Conservation (phyloP, 2,329 filamentous ascomycete species). For the Fusarium poae region DNA sequence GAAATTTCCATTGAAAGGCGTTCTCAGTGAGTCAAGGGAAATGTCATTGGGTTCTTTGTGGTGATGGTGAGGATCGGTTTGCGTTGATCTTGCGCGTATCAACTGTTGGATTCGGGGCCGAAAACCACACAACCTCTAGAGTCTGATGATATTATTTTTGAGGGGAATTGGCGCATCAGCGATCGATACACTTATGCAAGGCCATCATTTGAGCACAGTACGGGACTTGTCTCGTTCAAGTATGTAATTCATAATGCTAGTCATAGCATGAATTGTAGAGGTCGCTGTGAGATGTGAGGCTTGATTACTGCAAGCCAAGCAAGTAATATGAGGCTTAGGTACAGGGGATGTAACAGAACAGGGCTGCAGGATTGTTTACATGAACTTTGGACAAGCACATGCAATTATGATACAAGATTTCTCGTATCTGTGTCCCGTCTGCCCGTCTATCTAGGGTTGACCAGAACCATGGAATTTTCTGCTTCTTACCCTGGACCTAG, state of each 20-base stretch:
- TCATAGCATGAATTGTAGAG: neutral
- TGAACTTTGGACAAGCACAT: constrained; percentile 7
- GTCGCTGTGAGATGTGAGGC: neutral
- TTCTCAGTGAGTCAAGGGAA: constrained; percentile 11
- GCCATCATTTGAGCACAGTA: neutral
- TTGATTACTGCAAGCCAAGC: constrained; percentile 1
- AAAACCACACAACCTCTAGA: neutral
- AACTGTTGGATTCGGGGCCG: neutral
- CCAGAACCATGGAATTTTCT: neutral
- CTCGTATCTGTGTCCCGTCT: neutral
- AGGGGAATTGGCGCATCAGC: neutral
- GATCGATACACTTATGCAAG: neutral
- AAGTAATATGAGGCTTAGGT: constrained; percentile 16
- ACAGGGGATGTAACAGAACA: neutral
- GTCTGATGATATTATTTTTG: neutral
- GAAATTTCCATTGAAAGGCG: constrained; percentile 10
- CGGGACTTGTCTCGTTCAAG: neutral
- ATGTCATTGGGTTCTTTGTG: neutral
- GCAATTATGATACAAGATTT: neutral
- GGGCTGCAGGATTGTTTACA: constrained; percentile 25
- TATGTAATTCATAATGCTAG: neutral
- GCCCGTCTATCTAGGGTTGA: neutral
- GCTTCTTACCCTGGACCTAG: constrained; percentile 18
- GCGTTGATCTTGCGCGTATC: constrained; percentile 12
- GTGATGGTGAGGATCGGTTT: constrained; percentile 6